These are phyloP conservation scores for Aureobasidium pullulans DNA, from an alignment of 2,329 filamentous ascomycete species.

Conservation along the genomic window DNA sequence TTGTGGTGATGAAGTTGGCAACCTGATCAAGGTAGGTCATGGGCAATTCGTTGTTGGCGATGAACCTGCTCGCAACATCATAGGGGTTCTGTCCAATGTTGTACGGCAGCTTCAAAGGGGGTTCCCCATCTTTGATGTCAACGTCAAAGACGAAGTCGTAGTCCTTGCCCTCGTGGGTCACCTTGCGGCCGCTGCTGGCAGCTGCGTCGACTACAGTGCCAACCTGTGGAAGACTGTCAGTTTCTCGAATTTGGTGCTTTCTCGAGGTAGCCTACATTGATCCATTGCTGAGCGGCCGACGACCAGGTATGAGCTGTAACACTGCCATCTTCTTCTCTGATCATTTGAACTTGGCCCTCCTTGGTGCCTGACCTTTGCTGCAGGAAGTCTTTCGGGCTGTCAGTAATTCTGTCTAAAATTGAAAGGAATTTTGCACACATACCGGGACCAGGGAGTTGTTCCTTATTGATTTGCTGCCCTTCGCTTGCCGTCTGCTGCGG, in stretches of 20 bases:
- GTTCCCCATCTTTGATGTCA: conserved; percentile 90
- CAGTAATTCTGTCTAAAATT: neutral
- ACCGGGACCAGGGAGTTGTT: conserved; percentile 72
- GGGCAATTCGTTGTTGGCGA: conserved; percentile 80
- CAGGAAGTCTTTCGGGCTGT: conserved; percentile 59
- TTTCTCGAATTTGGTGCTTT: neutral
- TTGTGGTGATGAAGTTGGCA: conserved; percentile 83
- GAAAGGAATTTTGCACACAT: conserved; percentile 12
- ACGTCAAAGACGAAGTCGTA: conserved; percentile 98
- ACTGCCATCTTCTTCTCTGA: conserved; percentile 70
- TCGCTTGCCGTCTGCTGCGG: conserved; percentile 74
- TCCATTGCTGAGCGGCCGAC: conserved; percentile 33
- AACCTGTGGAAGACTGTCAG: conserved; percentile 45
- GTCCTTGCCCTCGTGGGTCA: conserved; percentile 69
- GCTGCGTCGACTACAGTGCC: conserved; percentile 91
- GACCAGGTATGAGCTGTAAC: conserved; percentile 90
- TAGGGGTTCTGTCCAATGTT: conserved; percentile 91
- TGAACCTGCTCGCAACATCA: conserved; percentile 83
- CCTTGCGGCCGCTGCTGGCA: conserved; percentile 61
- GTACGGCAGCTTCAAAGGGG: conserved; percentile 86
- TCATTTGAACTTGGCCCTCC: conserved; percentile 92
- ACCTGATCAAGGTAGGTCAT: conserved; percentile 85
- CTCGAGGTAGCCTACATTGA: conserved; percentile 13
- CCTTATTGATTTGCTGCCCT: conserved; percentile 67
- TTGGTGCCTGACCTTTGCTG: conserved; percentile 79